phyloP scores from a whole-genome alignment of 2,329 filamentous ascomycete genomes.

The Phyllachora maydis region DNA sequence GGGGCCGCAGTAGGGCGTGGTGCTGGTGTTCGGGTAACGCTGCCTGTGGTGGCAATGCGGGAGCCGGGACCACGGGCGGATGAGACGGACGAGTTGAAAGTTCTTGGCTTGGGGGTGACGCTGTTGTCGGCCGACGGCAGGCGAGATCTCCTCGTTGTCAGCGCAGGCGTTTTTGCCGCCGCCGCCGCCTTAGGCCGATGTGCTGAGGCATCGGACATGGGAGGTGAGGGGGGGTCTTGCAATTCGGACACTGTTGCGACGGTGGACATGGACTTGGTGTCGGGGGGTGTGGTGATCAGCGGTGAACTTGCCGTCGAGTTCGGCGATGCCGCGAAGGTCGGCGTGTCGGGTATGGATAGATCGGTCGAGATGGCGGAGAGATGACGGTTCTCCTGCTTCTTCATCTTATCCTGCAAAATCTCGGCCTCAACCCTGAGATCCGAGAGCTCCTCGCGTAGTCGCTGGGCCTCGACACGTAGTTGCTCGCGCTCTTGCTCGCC shows the following conservation, averaged over 20 bases:
- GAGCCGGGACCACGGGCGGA: conserved; percentile 11
- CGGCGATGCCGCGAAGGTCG: conserved; percentile 58
- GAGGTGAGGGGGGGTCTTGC: conserved; percentile 78
- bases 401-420: conserved; percentile 83
- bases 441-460: conserved; percentile 73
- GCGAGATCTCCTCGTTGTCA: conserved; percentile 21
- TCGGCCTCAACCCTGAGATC: conserved; percentile 91
- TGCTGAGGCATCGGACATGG: conserved; percentile 69
- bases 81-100: conserved; percentile 14
- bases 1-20: conserved; percentile 25
- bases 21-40: conserved; percentile 16
- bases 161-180: conserved; percentile 18
- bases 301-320: conserved; percentile 76
- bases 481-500: conserved; percentile 83
- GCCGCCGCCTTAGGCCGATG: conserved; percentile 30
- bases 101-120: conserved; percentile 30
- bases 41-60: conserved; percentile 24
- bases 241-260: conserved; percentile 40
- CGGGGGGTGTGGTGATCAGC: conserved; percentile 72
- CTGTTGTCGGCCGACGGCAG: conserved; percentile 32
- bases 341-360: conserved; percentile 43
- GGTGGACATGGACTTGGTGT: conserved; percentile 39
- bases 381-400: conserved; percentile 41
- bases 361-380: conserved; percentile 39
- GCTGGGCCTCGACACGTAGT: conserved; percentile 76